Base-by-base conservation (phyloP, 495 filamentous ascomycete genomes). In the Penicillium canescens region DNA sequence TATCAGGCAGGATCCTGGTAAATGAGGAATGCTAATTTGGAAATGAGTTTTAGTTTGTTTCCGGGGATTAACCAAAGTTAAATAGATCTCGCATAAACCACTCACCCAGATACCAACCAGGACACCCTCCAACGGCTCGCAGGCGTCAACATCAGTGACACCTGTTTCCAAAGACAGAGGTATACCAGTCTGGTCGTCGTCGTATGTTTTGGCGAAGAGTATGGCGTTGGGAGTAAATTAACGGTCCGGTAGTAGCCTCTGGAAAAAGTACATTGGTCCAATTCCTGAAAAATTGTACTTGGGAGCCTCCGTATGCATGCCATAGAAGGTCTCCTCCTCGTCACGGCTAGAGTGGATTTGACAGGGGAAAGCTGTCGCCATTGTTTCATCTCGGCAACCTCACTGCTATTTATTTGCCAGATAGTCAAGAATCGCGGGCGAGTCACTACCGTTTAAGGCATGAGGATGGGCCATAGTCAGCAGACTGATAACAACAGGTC, bases 31-130 rank as follows among this genome's bases (percentile, higher is more conserved):
- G 76, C 43, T 41, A 23, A 20, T 11, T 3, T 41, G 2, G 18
- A 18, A 5, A 18, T 18, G 18, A 1, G 18, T 18, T 18, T 18
- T 18, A 18, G 18, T 18, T 18, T 18, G 18, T 18, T 18, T 23
- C 9, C n/a, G 3, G 18, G 12, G 6, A 40, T 41, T 41, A 41
- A 20, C 14, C 18, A 18, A 18, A 9, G 1, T 6, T 41, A 16
- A 7, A 41, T 3, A 20, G n/a, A 39, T 10, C 16, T 13, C 4
- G 14, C 14, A 10, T 39, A 18, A 10, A 18, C 9, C 6, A 20
- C 6, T 41, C 23, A 41, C 39, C 80, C 83, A 84, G 47, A 82
- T 69, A 58, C 86, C 84, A 34, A 86, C 62, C 50, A 78, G 81
- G 4, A 73, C 72, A 46, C 69, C 63, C 0, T 71, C 64, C 16